Conservation (phyloP, 352 stramenopile genomes). For the Globisporangium perplexum region DNA sequence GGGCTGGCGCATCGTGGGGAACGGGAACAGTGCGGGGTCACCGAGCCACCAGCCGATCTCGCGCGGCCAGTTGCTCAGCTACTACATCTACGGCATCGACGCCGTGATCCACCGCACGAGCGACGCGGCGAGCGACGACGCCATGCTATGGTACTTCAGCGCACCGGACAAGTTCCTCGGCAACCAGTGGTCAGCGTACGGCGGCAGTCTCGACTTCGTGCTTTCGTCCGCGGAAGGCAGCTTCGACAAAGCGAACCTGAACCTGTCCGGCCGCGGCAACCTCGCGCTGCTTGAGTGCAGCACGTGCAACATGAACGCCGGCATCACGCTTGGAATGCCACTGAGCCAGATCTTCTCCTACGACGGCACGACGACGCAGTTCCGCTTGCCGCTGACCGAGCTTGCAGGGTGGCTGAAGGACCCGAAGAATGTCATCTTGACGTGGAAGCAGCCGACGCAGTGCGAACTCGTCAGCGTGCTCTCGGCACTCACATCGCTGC, state of each 20-base stretch:
- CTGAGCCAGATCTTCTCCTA: constrained; percentile 74
- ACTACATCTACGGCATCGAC: constrained; percentile 87
- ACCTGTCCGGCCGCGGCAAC: constrained; percentile 46
- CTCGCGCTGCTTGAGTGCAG: constrained; percentile 86
- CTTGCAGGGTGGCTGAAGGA: constrained; percentile 87
- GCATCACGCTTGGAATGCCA: constrained; percentile 83
- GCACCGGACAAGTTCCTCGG: constrained; percentile 82
- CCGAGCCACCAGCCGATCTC: constrained; percentile 56
- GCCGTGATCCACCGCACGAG: constrained; percentile 54
- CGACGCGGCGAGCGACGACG: constrained; percentile 59
- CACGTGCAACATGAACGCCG: constrained; percentile 74
- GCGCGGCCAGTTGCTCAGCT: constrained; percentile 69
- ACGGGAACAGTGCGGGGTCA: constrained; percentile 28
- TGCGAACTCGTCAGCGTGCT: constrained; percentile 90
- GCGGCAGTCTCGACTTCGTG: constrained; percentile 86
- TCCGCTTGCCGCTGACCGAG: constrained; percentile 75
- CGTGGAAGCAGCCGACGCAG: constrained; percentile 60
- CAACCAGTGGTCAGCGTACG: constrained; percentile 87
- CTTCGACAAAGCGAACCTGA: constrained; percentile 78
- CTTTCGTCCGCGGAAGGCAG: constrained; percentile 88
- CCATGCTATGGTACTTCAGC: constrained; percentile 85
- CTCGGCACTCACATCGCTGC: constrained; percentile 72
- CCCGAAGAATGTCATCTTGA: constrained; percentile 84
- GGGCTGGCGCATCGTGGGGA: constrained; percentile 72
- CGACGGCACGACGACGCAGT: constrained; percentile 75